phyloP scores from a whole-genome alignment of 768 basidiomycete species.

The Suillus decipiens region DNA sequence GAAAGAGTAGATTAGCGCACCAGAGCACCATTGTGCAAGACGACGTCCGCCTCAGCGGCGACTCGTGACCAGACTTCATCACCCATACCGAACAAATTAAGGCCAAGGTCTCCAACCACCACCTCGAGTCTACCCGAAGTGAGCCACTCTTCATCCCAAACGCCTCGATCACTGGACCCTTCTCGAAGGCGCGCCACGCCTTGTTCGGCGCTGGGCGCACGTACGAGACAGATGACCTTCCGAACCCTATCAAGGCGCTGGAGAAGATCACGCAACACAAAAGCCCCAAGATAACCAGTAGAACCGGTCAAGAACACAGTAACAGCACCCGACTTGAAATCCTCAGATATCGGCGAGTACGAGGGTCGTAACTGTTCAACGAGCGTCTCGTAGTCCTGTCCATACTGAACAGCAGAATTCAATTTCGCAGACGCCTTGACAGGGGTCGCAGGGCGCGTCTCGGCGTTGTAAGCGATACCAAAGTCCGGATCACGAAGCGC shows the following conservation, averaged over 20 bases:
- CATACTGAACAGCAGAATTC: slow-evolving; percentile 57
- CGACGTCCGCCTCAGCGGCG: slow-evolving; percentile 71
- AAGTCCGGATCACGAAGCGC: slow-evolving; percentile 75
- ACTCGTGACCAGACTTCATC: slow-evolving; percentile 65
- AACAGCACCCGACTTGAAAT: slow-evolving; percentile 53
- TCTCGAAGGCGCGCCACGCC: slow-evolving; percentile 72
- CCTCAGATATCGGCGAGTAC: slow-evolving; percentile 63
- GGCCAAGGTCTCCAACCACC: slow-evolving; percentile 80
- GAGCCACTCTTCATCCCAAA: slow-evolving; percentile 90
- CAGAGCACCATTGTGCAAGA: slow-evolving; percentile 96
- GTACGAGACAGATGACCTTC: slow-evolving; percentile 93
- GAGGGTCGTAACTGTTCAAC: slow-evolving; percentile 54
- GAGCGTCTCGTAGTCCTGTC: slow-evolving; percentile 72
- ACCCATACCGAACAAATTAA: slow-evolving; percentile 72
- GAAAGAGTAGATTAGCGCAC: slow-evolving; percentile 48
- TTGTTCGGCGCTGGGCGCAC: slow-evolving; percentile 61
- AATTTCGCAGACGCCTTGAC: slow-evolving; percentile 24
- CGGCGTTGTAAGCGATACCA: slow-evolving; percentile 52
- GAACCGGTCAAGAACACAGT: slow-evolving; percentile 96
- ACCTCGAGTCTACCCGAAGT: slow-evolving; percentile 67
- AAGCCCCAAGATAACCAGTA: slow-evolving; percentile 96
- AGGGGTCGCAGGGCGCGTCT: slow-evolving; percentile 19
- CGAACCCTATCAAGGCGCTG: slow-evolving; percentile 57
- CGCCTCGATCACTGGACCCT: slow-evolving; percentile 72
- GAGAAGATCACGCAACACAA: slow-evolving; percentile 82